Evolutionary conservation across 345 rosid genomes (phyloP).

Genomic region (Excoecaria cochinchinensis): DNA sequence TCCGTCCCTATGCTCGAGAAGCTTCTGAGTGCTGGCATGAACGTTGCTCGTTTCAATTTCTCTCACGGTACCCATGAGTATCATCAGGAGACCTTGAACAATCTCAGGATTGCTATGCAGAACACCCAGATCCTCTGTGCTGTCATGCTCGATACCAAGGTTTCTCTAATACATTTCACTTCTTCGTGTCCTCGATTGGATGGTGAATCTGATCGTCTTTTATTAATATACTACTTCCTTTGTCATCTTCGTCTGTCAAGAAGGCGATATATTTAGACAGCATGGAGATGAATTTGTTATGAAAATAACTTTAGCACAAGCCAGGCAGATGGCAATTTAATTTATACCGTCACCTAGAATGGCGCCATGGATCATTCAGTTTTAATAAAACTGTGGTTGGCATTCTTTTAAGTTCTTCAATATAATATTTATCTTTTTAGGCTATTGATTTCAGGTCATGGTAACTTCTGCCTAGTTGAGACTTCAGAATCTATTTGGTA

Average conservation of each 20-base stretch:
- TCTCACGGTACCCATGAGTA: conserved; percentile 96
- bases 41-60: conserved; percentile 96
- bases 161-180: neutral
- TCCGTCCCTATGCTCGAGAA: conserved; percentile 81
- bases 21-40: conserved; percentile 91
- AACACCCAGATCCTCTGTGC: conserved; percentile 30
- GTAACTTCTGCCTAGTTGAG: neutral
- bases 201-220: neutral
- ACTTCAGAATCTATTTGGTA: neutral
- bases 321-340: neutral
- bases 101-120: conserved; percentile 49
- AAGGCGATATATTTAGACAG: neutral
- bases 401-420: neutral
- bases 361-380: neutral
- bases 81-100: conserved; percentile 80
- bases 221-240: neutral
- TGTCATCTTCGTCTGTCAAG: neutral
- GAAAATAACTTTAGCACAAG: neutral
- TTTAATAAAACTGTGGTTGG: neutral
- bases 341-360: neutral
- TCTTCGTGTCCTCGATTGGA: neutral
- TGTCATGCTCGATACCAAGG: conserved; percentile 40
- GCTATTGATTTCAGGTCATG: neutral
- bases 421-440: neutral
- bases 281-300: neutral